Conservation (phyloP, 257 asterid genomes). For the Jacaranda copaia region DNA sequence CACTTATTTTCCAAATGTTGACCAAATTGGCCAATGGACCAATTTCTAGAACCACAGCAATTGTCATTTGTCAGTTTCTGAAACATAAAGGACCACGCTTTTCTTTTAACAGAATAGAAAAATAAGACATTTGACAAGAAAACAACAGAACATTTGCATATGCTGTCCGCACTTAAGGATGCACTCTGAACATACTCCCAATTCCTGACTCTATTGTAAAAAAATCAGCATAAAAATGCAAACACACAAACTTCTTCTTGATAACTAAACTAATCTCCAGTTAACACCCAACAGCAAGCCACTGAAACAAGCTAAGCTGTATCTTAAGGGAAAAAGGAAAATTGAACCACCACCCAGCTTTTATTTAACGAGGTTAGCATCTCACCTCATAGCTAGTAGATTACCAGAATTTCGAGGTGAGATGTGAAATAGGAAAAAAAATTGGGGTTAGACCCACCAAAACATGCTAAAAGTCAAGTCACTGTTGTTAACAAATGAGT, state of each 20-base stretch:
- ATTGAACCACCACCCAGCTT: not conserved
- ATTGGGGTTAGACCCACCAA: not conserved
- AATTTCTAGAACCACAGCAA: slow-evolving; percentile 27
- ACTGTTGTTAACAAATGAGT: not conserved
- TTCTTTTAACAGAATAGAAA: not conserved
- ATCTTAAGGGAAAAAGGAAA: not conserved
- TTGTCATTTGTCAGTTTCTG: not conserved
- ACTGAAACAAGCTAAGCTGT: not conserved
- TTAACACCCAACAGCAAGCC: slow-evolving; percentile 9
- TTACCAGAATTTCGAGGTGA: not conserved
- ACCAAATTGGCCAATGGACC: slow-evolving; percentile 12
- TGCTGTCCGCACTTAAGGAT: not conserved
- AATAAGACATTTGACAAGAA: slow-evolving; percentile 6
- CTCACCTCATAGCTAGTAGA: not conserved
- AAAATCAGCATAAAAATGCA: slow-evolving; percentile 24
- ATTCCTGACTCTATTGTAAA: not conserved
- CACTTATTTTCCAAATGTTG: slow-evolving; percentile 5
- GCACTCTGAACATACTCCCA: slow-evolving; percentile 14
- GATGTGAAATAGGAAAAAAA: not conserved
- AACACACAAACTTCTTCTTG: not conserved
- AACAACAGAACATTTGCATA: not conserved
- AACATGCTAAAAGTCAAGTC: not conserved
- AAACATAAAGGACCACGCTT: slow-evolving; percentile 7
- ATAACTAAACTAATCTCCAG: slow-evolving; percentile 14
- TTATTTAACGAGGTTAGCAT: not conserved